Base-by-base conservation (phyloP, 176 grass and related monocot species). In the Cymbopogon citratus region DNA sequence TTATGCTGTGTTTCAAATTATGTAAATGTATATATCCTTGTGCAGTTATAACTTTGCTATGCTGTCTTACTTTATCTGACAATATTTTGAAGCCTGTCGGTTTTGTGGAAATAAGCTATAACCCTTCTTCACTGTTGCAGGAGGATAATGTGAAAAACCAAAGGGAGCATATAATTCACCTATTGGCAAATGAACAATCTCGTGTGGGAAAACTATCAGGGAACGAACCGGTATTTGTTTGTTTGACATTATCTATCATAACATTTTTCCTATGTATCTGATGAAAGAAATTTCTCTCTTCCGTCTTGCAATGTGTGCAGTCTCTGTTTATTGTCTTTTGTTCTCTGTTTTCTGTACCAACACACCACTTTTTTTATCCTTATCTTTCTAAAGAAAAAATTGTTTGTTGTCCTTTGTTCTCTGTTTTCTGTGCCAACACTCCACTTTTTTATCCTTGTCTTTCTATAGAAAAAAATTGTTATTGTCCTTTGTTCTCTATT, bases 161-260 rank as follows among this genome's bases (percentile, higher is more conserved):
- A 71, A 90, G 94, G 9, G 94, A 97, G 82, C 90, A 97, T 85
- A 82, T 97, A 14, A 78, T 97, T 85, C 94, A 97, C 68, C 90
- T 97, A 81, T 77, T 97, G 83, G 91, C 94, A 48, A 97, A 97
- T 75, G 91, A 94, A 78, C 94, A 97, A 48, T 97, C 94, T 70
- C 90, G 91, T 75, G 62, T 94, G 78, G 87, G 85, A 48, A 94
- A 72, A 73, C 68, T 86, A 85, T 48, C 80, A 45, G 91, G 84
- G 43, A 94, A 74, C 77, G 91, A 97, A 54, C 94, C 94, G 76
- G 94, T 97, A 87, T 81, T 79, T 88, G 26, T 69, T 71, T 82
- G 38, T 33, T 78, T 57, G 4, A 4, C 78, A 56, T 60, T 23
- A 64, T n/a, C n/a, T n/a, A n/a, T n/a, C n/a, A n/a, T n/a, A n/a